These are phyloP conservation scores for Starmerella vaccinii DNA, from an alignment of 805 yeast genomes.

Conservation along the genomic window DNA sequence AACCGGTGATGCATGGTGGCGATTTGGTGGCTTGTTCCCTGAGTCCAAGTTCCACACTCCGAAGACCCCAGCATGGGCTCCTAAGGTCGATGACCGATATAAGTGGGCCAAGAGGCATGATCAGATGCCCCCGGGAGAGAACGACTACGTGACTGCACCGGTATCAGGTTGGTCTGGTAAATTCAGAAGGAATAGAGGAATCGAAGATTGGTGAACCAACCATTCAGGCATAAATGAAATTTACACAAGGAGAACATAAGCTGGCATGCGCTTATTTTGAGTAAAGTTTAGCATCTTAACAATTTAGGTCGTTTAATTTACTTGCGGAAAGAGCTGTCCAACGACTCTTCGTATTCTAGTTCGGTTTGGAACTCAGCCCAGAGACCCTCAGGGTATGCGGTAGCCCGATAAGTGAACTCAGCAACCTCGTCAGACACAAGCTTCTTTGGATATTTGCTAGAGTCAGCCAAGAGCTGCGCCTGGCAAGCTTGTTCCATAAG, in stretches of 20 bases:
- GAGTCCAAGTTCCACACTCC: slow-evolving; percentile 10
- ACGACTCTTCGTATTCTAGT: slow-evolving; percentile 17
- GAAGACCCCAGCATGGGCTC: slow-evolving; percentile 17
- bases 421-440: slow-evolving; percentile 54
- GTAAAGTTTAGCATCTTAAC: too few relatives aligned
- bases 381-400: slow-evolving; percentile 56
- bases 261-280: too few relatives aligned
- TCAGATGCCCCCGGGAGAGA: slow-evolving; percentile 16
- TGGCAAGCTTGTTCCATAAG: slow-evolving; percentile 56
- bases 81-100: slow-evolving; percentile 15
- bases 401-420: slow-evolving; percentile 49
- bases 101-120: slow-evolving; percentile 19
- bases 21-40: slow-evolving; percentile 13
- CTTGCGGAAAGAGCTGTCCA: slow-evolving; percentile 19
- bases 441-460: slow-evolving; percentile 39
- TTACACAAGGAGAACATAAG: too few relatives aligned
- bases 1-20: slow-evolving; percentile 25
- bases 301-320: not conserved
- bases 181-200: slow-evolving; percentile 14
- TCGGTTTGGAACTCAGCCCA: slow-evolving; percentile 48
- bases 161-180: slow-evolving; percentile 2
- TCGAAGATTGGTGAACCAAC: slow-evolving; percentile 11
- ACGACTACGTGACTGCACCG: not conserved
- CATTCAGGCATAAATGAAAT: not conserved
- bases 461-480: slow-evolving; percentile 54